phyloP scores from a whole-genome alignment of 2,329 filamentous ascomycete genomes.

The Neurospora sp. region DNA sequence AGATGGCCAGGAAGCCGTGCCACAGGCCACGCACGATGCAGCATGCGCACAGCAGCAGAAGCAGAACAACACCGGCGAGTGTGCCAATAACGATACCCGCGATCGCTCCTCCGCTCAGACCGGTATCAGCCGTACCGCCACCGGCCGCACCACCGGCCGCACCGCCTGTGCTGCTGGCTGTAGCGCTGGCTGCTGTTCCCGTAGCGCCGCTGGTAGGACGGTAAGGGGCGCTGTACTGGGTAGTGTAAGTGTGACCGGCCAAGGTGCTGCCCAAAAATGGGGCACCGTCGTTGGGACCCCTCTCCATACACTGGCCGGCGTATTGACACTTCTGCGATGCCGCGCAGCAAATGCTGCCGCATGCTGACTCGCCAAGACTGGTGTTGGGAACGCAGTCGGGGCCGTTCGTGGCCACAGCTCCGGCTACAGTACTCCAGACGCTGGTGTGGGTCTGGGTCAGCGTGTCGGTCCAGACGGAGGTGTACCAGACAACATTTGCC shows the following conservation, averaged over 20 bases:
- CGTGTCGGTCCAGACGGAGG: constrained; percentile 49
- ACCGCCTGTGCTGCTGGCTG: constrained; percentile 26
- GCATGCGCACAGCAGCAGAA: constrained; percentile 65
- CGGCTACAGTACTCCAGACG: constrained; percentile 42
- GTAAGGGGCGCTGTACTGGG: constrained; percentile 40
- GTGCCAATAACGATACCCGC: constrained; percentile 72
- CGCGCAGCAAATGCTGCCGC: constrained; percentile 61
- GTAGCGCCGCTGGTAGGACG: constrained; percentile 46
- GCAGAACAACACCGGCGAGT: constrained; percentile 54
- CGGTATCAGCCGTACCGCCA: constrained; percentile 27
- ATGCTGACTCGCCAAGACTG: constrained; percentile 47
- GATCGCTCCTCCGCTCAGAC: constrained; percentile 61
- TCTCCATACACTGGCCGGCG: constrained; percentile 42
- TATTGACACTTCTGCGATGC: constrained; percentile 57
- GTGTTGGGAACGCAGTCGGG: constrained; percentile 38
- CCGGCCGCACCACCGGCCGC: constrained; percentile 36
- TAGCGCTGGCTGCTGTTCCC: constrained; percentile 36
- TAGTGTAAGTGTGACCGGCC: constrained; percentile 39
- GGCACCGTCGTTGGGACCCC: constrained; percentile 30
- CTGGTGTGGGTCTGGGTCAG: constrained; percentile 50
- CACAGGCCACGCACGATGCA: constrained; percentile 56
- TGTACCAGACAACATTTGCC: not conserved
- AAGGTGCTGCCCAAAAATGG: constrained; percentile 28
- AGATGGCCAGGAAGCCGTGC: constrained; percentile 46
- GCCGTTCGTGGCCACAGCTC: constrained; percentile 31